Base-by-base conservation (phyloP, 768 basidiomycete species). In the Tricholoma bakamatsutake region DNA sequence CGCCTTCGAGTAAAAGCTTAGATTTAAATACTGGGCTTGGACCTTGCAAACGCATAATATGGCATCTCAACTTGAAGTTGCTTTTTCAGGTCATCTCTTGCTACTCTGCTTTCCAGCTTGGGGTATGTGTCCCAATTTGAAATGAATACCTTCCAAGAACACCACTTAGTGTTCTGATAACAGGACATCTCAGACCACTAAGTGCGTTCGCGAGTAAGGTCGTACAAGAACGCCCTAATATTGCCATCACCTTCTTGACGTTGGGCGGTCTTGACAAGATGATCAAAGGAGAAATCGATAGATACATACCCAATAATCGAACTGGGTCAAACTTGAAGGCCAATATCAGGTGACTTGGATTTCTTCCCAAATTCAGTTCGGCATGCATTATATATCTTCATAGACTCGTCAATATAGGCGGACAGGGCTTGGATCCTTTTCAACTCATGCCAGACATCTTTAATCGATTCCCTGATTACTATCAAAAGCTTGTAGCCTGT, bases 131-230 rank as follows among this genome's bases (percentile, higher is more conserved):
- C 3, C 21, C 21, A 24, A 24, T 24, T 24, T 3, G 21, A 24
- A 24, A 24, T 24, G 21, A 24, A 24, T 24, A 24, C 21, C 21
- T 24, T 24, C 2, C 21, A 24, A 24, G 21, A 24, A 24, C 21
- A 24, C 21, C 3, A 24, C 21, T 24, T 24, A 24, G 21, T 24
- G 3, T 24, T 24, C 21, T 24, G 21, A 24, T 24, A 24, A 37
- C 30, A 63, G 62, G 62, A 18, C 60, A 61, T 47, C 13, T 48
- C 18, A 57, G 62, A 18, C 59, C 59, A 6, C 28, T 63, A 3
- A 61, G 56, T 31, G 56, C 51, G 3, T 45, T 58, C 21, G 57
- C 60, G 5, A 49, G 51, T 11, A 57, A 53, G 34, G 50, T 57
- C 27, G 58, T 60, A 30, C 24, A 46, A 13, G 62, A 61, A 50